Base-by-base conservation (phyloP, 2,329 filamentous ascomycete species). In the Periconia sp. region DNA sequence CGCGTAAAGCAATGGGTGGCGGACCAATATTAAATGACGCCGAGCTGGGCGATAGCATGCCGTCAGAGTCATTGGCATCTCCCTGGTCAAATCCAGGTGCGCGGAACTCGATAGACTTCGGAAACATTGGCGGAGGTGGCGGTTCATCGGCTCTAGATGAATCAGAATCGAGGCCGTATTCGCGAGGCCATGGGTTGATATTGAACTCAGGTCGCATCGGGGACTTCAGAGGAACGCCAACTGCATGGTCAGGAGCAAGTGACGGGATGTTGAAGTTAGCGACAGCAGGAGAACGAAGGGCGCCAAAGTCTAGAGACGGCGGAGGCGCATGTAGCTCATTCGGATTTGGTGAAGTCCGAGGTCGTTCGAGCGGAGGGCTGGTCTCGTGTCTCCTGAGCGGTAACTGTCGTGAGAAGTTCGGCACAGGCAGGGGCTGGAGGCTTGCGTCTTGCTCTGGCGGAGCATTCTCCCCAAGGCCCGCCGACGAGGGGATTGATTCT, bases 331-430 rank as follows among this genome's bases (percentile, higher is more conserved):
- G 48, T 13, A 56, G 45, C 31, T 50, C 48, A 35, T 42, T 40
- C 5, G 46, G 36, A 32, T 48, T 42, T 9, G 40, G 50, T 15
- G 46, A 50, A 17, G 41, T 40, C n/a, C 37, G 49, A 29, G 34
- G 52, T 48, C 29, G 46, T 15, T 43, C 35, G 26, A 23, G 48
- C 17, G 57, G 41, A 10, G 45, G 50, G 23, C 54, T 47, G 25
- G 46, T 41, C 18, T 58, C 48, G 12, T 50, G 42, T 6, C 50
- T 52, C 29, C 61, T 52, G 10, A 69, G 48, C 15, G 66, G 63
- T 8, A 72, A 50, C 43, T 70, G 68, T 13, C 70, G 65, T 13
- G 70, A 71, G 48, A 72, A 72, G 42, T 70, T 71, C 6, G 66
- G 65, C 12, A 68, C 59, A 5, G 54, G 31, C 2, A 53, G 37